These are phyloP conservation scores for Lactarius hengduanensis DNA, from an alignment of 768 basidiomycete genomes.

Conservation along the genomic window DNA sequence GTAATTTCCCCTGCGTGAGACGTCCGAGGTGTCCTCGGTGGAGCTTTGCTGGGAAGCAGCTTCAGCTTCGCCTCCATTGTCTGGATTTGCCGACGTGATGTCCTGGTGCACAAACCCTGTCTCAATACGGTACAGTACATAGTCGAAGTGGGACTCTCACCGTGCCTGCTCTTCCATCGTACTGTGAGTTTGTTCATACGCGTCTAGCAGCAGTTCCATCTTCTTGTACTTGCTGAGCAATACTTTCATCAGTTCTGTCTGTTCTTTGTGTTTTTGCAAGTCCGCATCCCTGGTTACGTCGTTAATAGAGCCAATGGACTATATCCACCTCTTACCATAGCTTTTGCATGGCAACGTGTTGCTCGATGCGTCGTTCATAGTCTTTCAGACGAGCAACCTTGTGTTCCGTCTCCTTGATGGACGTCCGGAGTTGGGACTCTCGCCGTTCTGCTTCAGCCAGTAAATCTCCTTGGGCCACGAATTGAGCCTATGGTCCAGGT, in stretches of 20 bases:
- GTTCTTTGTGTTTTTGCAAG: constrained; percentile 65
- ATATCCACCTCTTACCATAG: constrained; percentile 54
- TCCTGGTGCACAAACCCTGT: constrained; percentile 37
- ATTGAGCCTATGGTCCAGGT: constrained; percentile 50
- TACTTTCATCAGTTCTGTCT: constrained; percentile 54
- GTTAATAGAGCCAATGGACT: background rate
- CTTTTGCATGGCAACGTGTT: constrained; percentile 70
- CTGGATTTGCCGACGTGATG: constrained; percentile 59
- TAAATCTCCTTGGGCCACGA: constrained; percentile 65
- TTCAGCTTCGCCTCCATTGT: constrained; percentile 55
- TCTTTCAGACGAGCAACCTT: constrained; percentile 80
- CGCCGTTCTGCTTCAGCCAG: constrained; percentile 66
- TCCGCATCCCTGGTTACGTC: constrained; percentile 62
- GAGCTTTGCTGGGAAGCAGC: constrained; percentile 38
- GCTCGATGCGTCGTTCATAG: constrained; percentile 86
- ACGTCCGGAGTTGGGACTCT: constrained; percentile 71
- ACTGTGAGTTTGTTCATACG: constrained; percentile 51
- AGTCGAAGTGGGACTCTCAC: constrained; percentile 40
- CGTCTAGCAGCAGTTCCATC: constrained; percentile 62
- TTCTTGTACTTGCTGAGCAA: constrained; percentile 61
- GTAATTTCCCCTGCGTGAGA: constrained; percentile 35
- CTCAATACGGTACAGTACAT: constrained; percentile 9
- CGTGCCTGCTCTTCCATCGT: constrained; percentile 58
- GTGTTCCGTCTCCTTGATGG: constrained; percentile 73
- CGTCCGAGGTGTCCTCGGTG: constrained; percentile 17